These are phyloP conservation scores for Talaromyces sp. DNA, from an alignment of 2,329 filamentous ascomycete genomes.

Conservation along the genomic window DNA sequence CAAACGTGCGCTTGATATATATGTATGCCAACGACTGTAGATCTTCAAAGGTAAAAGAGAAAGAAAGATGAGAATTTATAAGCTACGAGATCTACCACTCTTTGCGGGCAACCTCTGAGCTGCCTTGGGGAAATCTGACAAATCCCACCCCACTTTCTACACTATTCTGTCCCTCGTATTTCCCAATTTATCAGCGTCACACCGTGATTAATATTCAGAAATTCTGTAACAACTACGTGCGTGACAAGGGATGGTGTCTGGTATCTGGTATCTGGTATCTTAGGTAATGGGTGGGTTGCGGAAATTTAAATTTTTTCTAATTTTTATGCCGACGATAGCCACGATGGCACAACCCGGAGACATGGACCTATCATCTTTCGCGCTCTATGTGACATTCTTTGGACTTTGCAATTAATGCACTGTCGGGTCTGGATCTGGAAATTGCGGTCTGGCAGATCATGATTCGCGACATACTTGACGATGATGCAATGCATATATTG, in stretches of 20 bases:
- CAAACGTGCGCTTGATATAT: neutral
- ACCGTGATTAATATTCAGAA: neutral
- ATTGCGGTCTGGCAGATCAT: neutral
- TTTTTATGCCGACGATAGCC: neutral
- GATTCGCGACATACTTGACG: neutral
- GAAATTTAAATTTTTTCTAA: neutral
- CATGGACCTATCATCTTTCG: neutral
- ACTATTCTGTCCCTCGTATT: neutral
- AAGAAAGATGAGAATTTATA: neutral
- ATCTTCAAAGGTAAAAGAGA: neutral
- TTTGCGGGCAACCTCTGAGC: neutral
- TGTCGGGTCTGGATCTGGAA: neutral
- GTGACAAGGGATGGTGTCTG: neutral
- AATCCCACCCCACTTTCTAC: constrained; percentile 7
- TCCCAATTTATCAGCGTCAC: neutral
- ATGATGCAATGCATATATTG: neutral
- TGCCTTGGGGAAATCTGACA: neutral
- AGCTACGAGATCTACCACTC: neutral
- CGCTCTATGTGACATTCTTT: neutral
- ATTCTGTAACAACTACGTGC: neutral
- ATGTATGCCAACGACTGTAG: neutral
- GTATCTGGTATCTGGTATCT: neutral
- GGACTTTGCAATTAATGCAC: neutral
- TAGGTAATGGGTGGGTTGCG: neutral
- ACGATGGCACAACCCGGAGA: neutral